Evolutionary conservation across 176 grass and related monocot species (phyloP), one percentile per base, ranked within the genome.

Genomic region (Elymus sibiricus): DNA sequence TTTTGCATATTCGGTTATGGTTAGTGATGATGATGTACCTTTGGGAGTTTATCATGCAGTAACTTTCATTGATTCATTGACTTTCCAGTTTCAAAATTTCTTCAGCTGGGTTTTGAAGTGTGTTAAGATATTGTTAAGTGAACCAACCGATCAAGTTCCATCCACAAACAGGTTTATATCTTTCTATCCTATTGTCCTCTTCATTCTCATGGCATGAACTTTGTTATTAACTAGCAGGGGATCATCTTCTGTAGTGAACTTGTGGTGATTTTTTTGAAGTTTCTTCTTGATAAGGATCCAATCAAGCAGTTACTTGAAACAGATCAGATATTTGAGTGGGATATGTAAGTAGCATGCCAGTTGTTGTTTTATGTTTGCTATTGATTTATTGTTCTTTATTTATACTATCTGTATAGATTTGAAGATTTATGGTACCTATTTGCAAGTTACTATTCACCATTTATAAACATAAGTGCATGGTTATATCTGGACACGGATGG

Each of bases 41-140:
- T 91, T 76, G 4, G 29, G 49, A 63, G 35, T 64, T 90, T 83
- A 25, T 88, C 85, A 64, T 87, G 77, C 29, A 76, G 73, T 91
- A 80, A 90, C 89, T 81, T 80, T 59, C 64, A 69, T 77, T 80
- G 85, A 28, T 84, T 51, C 22, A 38, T 78, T 70, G 64, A 32
- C 26, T 73, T 90, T 85, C n/a, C 96, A 98, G 96, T 94, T 94
- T 70, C 93, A 98, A 87, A 98, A 98, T 92, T 98, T 98, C 82
- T 94, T 95, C 56, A 95, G 88, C 75, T 98, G 96, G 96, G 88
- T 98, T 86, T 88, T 95, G 79, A 95, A 92, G 85, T 94, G 84
- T 80, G 89, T 93, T 34, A 98, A 94, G 86, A 90, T 94, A 86
- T 87, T 98, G 59, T 83, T 98, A 81, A 93, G 84, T 80, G 96